Conservation (phyloP, 768 basidiomycete genomes). For the Lepiota brunneoincarnata region DNA sequence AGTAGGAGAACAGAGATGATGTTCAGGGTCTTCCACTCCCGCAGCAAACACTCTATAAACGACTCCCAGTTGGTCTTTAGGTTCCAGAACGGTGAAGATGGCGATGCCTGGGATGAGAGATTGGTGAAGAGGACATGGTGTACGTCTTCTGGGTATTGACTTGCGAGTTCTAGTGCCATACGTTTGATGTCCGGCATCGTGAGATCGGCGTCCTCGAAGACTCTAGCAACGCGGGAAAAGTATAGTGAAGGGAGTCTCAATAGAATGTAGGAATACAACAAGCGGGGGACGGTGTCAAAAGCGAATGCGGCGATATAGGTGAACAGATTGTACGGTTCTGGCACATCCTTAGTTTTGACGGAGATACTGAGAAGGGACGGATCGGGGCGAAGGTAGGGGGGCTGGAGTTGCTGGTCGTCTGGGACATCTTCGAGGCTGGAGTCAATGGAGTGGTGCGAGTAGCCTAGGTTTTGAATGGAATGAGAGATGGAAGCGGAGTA, state of each 20-base stretch:
- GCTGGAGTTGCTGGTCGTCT: neutral
- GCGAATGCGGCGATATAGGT: slow-evolving; percentile 20
- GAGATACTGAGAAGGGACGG: slow-evolving; percentile 1
- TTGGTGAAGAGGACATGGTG: slow-evolving; percentile 5
- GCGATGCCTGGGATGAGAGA: neutral
- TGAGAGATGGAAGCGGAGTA: slow-evolving; percentile 5
- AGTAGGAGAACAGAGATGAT: slow-evolving; percentile 31
- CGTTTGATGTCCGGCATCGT: slow-evolving; percentile 51
- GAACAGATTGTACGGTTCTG: neutral
- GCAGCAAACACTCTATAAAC: slow-evolving; percentile 27
- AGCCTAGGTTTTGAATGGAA: neutral
- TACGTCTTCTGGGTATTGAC: slow-evolving; percentile 5
- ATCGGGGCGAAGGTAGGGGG: neutral
- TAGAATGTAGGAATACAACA: slow-evolving; percentile 35
- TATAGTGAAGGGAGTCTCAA: slow-evolving; percentile 63
- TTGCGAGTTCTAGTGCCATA: slow-evolving; percentile 26
- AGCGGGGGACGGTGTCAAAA: slow-evolving; percentile 25
- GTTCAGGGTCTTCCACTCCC: slow-evolving; percentile 36
- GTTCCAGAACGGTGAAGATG: slow-evolving; percentile 16
- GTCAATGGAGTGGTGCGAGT: neutral
- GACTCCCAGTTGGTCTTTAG: slow-evolving; percentile 26
- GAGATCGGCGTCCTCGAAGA: slow-evolving; percentile 66
- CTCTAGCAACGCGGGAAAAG: slow-evolving; percentile 59
- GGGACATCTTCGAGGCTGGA: slow-evolving; percentile 5
- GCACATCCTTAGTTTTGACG: neutral